Base-by-base conservation (phyloP, 371 early-diverging fungal species). In the Smittium mucronatum region DNA sequence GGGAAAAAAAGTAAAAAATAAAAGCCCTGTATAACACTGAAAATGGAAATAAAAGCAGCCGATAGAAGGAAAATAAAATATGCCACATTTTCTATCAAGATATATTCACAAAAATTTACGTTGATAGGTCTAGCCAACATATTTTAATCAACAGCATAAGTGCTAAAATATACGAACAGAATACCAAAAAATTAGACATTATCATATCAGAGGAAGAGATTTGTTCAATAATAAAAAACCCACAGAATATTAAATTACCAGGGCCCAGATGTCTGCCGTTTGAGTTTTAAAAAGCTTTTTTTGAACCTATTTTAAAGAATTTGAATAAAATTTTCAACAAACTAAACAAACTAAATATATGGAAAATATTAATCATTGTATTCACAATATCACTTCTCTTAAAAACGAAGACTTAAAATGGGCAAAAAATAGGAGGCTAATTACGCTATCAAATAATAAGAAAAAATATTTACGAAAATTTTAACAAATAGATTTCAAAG, bases 391-490 rank as follows among this genome's bases (percentile, higher is more conserved):
- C 57, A 2, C 64, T 72, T 72, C 11, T 57, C 72, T 1, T 70
- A 72, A 47, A 70, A 64, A 2, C 64, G 72, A 34, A 64, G 70
- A 28, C 69, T 72, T 0, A 57, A 58, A 29, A 31, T n/a, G 2
- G 60, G 70, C 0, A 61, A 28, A 32, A 72, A n/a, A 72, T 68
- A 69, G 69, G 68, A 64, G 57, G 0, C 72, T 63, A 1, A 72
- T 72, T 30, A 61, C 70, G 28, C 25, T 72, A 5, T 68, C 72
- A 0, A 72, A 72, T 66, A 60, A 57, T 26, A 72, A 1, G 61
- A 64, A 31, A 72, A 72, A 57, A 64, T 72, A 2, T 32, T 70
- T 2, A 72, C 72, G 1, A 65, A 8, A 0, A 64, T 70, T 2
- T 36, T 72, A 5, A 34, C 65, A 2, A 65, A 65, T 36, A 65